Percentiles rank a stretch among this genome's conserved stretches.
phyloP scores from a whole-genome alignment of 2,329 filamentous ascomycete genomes.

The Cryphonectria parasitica region DNA sequence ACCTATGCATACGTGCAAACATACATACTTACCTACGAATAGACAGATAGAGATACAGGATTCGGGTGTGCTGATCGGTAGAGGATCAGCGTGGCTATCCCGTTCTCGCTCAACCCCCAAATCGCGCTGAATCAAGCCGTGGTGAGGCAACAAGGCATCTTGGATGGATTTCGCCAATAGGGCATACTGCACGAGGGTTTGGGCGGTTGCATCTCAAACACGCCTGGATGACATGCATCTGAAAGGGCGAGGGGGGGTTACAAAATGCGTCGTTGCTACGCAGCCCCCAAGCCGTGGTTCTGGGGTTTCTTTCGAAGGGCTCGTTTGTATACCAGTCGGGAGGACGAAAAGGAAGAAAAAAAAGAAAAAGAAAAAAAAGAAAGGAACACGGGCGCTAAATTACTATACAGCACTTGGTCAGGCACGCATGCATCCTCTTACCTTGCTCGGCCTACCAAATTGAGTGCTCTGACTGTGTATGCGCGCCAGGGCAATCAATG shows the following conservation, averaged over 20 bases:
- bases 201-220: not conserved
- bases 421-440: not conserved
- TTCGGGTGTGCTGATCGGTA: not conserved
- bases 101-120: not conserved
- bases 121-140: not conserved
- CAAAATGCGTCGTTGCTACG: not conserved
- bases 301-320: not conserved
- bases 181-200: not conserved
- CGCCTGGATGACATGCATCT: not conserved
- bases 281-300: not conserved
- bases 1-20: not conserved
- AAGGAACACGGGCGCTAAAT: not conserved
- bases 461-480: too few relatives aligned
- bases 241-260: not conserved
- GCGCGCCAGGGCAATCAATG: not conserved
- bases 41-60: too few relatives aligned
- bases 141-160: not conserved
- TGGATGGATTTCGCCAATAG: not conserved
- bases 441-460: too few relatives aligned
- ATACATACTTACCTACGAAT: not conserved
- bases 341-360: not conserved
- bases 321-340: not conserved
- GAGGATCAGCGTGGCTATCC: not conserved
- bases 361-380: not conserved
- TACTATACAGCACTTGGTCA: not conserved